Evolutionary conservation across 768 basidiomycete species (phyloP).

Genomic region (Boletus tylopilopsis): DNA sequence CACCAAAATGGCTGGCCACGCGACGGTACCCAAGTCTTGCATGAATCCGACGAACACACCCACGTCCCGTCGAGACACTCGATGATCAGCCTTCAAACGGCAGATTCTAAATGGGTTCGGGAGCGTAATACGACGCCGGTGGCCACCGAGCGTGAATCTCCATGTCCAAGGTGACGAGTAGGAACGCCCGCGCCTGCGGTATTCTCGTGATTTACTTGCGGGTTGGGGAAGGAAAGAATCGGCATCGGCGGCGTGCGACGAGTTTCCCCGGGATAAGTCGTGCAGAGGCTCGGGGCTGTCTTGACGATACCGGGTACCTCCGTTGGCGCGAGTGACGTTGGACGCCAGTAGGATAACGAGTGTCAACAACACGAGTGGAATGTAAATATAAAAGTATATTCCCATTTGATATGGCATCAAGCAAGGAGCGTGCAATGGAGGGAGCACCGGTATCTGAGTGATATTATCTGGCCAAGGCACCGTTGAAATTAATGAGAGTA

Average conservation of each 20-base stretch:
- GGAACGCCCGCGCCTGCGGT: constrained; percentile 11
- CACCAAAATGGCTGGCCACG: constrained; percentile 34
- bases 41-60: constrained; percentile 29
- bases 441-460: constrained; percentile 29
- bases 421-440: constrained; percentile 60
- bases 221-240: constrained; percentile 20
- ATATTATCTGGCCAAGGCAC: constrained; percentile 24
- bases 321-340: constrained; percentile 20
- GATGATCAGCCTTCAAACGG: constrained; percentile 5
- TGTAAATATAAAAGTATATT: constrained; percentile 71
- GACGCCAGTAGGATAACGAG: constrained; percentile 41
- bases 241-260: constrained; percentile 1
- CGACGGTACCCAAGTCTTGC: constrained; percentile 31
- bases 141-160: constrained; percentile 24
- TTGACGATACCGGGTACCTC: constrained; percentile 5
- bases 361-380: constrained; percentile 63
- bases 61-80: constrained; percentile 13
- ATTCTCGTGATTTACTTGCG: constrained; percentile 10
- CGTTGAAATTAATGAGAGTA: constrained; percentile 67
- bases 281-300: constrained; percentile 4
- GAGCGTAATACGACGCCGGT: constrained; percentile 22
- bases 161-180: constrained; percentile 19
- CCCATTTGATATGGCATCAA: constrained; percentile 79
- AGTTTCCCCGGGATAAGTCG: constrained; percentile 9
- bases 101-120: constrained; percentile 14